Percentiles rank a stretch among this genome's conserved stretches.
Conservation (phyloP, 306 rosid genomes). For the Fagus crenata region DNA sequence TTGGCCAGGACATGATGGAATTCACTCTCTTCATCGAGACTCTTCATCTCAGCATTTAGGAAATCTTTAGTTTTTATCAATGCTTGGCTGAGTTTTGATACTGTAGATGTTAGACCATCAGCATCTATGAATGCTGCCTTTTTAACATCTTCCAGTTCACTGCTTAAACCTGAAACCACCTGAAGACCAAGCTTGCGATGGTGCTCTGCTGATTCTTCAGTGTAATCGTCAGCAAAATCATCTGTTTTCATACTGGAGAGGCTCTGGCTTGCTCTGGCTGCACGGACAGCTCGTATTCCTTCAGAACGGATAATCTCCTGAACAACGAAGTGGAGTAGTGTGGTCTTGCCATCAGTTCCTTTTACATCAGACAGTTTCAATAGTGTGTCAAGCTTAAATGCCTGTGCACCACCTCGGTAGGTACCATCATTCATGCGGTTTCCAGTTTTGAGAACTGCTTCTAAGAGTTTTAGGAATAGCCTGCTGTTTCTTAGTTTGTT, state of each 20-base stretch:
- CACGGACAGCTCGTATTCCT: constrained; percentile 61
- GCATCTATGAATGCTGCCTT: constrained; percentile 76
- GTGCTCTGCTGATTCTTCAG: constrained; percentile 52
- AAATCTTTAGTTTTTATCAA: constrained; percentile 41
- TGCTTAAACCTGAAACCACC: constrained; percentile 63
- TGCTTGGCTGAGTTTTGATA: constrained; percentile 51
- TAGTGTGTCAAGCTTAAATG: constrained; percentile 87
- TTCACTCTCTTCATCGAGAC: constrained; percentile 51
- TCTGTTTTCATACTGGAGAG: constrained; percentile 42
- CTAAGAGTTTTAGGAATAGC: constrained; percentile 80
- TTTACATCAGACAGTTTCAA: constrained; percentile 85
- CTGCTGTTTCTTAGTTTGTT: constrained; percentile 69
- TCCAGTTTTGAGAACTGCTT: constrained; percentile 96
- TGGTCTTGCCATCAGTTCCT: constrained; percentile 87
- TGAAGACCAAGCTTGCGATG: constrained; percentile 63
- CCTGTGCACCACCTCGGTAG: constrained; percentile 91
- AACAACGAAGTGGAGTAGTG: constrained; percentile 86
- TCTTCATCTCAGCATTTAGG: constrained; percentile 50
- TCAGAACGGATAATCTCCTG: constrained; percentile 87
- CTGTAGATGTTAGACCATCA: constrained; percentile 43
- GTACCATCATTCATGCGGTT: constrained; percentile 98
- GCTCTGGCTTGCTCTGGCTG: constrained; percentile 48
- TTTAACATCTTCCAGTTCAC: constrained; percentile 61
- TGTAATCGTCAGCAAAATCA: constrained; percentile 32
- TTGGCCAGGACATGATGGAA: constrained; percentile 37